Evolutionary conservation across 1,284 basidiomycete species (phyloP).

Genomic region (Exobasidium rhododendri): DNA sequence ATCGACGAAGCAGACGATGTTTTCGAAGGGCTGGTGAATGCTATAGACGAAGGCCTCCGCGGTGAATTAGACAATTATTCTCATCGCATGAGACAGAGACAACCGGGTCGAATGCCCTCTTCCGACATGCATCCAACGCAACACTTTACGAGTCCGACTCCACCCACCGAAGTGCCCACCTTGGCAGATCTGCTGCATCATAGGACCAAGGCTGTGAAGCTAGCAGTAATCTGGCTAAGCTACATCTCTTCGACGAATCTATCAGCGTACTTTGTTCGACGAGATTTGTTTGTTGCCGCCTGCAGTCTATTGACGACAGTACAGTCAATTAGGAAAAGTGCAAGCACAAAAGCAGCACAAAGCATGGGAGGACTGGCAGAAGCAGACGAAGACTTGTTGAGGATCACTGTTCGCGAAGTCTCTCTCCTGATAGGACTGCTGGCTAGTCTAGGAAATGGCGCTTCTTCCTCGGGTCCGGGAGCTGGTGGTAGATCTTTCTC

Average conservation of each 20-base stretch:
- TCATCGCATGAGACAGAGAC: not conserved
- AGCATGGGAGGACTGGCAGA: not conserved
- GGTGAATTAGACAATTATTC: slow-evolving; percentile 14
- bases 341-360: not conserved
- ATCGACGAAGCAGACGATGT: slow-evolving; percentile 52
- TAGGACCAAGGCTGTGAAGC: slow-evolving; percentile 22
- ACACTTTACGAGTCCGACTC: not conserved
- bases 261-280: slow-evolving; percentile 44
- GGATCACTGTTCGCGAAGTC: slow-evolving; percentile 32
- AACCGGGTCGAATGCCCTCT: not conserved
- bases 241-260: slow-evolving; percentile 37
- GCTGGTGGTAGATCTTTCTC: slow-evolving; percentile 1
- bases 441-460: slow-evolving; percentile 39
- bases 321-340: slow-evolving; percentile 18
- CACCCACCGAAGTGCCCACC: not conserved
- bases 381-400: slow-evolving; percentile 7
- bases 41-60: slow-evolving; percentile 36
- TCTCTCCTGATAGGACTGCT: slow-evolving; percentile 42
- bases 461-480: slow-evolving; percentile 6
- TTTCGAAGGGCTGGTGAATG: slow-evolving; percentile 39
- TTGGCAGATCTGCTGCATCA: slow-evolving; percentile 2
- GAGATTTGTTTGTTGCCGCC: slow-evolving; percentile 41
- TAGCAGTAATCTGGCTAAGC: slow-evolving; percentile 41
- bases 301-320: slow-evolving; percentile 27
- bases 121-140: not conserved